Percentiles rank a stretch among this genome's conserved stretches.
Evolutionary conservation across 306 rosid species (phyloP).

Genomic region (Citrullus mucosospermus): DNA sequence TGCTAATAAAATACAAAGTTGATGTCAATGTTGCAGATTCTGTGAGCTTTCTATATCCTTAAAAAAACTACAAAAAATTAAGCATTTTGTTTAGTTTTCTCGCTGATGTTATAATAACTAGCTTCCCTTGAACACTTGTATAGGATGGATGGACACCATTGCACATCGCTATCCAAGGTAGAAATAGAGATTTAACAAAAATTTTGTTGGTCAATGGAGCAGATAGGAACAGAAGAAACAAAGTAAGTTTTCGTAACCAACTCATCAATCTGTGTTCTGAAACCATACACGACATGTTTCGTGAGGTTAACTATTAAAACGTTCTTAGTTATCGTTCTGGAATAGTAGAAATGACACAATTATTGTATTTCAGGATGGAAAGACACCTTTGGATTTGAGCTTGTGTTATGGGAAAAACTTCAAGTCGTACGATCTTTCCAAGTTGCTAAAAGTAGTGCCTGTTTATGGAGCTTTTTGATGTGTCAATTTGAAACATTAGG

Average conservation of each 20-base stretch:
- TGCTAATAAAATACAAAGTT: conserved; percentile 63
- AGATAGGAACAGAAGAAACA: conserved; percentile 55
- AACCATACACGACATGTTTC: neutral
- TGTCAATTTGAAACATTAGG: neutral
- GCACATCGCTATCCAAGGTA: conserved; percentile 76
- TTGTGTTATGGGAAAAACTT: conserved; percentile 81
- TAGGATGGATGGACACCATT: conserved; percentile 98
- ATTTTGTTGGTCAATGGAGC: conserved; percentile 75
- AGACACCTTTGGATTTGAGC: conserved; percentile 63
- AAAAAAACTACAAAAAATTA: neutral
- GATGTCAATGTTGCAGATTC: conserved; percentile 72
- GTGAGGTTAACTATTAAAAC: neutral
- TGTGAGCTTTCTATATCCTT: conserved; percentile 25
- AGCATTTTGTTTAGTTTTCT: neutral
- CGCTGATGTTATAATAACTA: neutral
- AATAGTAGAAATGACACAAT: neutral
- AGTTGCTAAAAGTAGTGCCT: conserved; percentile 48
- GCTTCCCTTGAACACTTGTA: neutral
- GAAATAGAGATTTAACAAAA: conserved; percentile 74
- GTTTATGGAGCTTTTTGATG: conserved; percentile 24
- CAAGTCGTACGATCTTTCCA: conserved; percentile 76
- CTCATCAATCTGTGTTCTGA: neutral
- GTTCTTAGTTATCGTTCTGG: neutral
- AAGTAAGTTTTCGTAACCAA: conserved; percentile 32
- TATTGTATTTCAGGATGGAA: conserved; percentile 62